A percentile compares a stretch with the other conserved stretches of the same genome.
Conservation (phyloP, 192 early-diverging fungal species). For the Pilaira anomala region DNA sequence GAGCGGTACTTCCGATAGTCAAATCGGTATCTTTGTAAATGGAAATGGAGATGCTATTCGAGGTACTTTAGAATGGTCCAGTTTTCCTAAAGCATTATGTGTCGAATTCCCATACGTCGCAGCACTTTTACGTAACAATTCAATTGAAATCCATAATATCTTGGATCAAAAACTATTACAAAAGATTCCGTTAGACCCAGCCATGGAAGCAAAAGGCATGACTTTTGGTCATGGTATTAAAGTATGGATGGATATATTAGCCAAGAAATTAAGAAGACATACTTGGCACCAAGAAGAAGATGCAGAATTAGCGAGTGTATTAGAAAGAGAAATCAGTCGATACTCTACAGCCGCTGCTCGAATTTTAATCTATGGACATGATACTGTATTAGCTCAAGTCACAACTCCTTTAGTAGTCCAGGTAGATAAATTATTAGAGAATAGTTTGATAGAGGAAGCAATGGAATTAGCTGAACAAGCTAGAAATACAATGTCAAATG, state of each 20-base stretch:
- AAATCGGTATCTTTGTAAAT: constrained; percentile 74
- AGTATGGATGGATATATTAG: constrained; percentile 45
- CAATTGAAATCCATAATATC: constrained; percentile 75
- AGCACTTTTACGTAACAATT: constrained; percentile 62
- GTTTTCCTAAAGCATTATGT: constrained; percentile 49
- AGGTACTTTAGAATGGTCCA: constrained; percentile 57
- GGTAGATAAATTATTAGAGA: constrained; percentile 56
- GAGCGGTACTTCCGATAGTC: constrained; percentile 36
- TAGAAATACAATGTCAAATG: constrained; percentile 36
- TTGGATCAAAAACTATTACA: constrained; percentile 63
- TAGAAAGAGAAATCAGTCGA: constrained; percentile 22
- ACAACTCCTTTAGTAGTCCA: constrained; percentile 59
- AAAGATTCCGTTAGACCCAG: constrained; percentile 38
- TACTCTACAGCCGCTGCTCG: constrained; percentile 44
- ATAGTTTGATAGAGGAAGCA: constrained; percentile 56
- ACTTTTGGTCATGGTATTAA: constrained; percentile 50
- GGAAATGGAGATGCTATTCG: constrained; percentile 66
- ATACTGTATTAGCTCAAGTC: constrained; percentile 57
- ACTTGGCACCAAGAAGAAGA: constrained; percentile 7
- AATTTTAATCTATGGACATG: constrained; percentile 54
- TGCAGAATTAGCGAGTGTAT: constrained; percentile 15
- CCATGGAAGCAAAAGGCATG: constrained; percentile 47
- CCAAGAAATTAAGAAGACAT: constrained; percentile 19
- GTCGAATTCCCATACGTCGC: constrained; percentile 78
- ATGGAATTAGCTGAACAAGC: constrained; percentile 56